Percentiles rank a stretch among this genome's conserved stretches.
phyloP scores from a whole-genome alignment of 139 green algal genomes.

The Coelastrella sp. region DNA sequence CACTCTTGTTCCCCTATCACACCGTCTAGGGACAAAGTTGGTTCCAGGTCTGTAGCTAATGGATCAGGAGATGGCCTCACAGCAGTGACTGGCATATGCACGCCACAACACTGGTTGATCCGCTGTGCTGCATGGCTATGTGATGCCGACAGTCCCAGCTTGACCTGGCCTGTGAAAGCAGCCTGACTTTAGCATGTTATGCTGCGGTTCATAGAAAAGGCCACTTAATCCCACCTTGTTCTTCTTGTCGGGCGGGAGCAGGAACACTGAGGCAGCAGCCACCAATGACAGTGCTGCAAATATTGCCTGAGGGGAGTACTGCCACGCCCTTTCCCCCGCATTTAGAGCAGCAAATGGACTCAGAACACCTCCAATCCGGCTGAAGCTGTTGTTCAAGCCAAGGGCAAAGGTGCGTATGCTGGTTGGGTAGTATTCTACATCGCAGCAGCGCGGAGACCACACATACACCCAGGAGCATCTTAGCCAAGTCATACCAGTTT shows the following conservation, averaged over 20 bases:
- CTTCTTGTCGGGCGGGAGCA: slow-evolving; percentile 31
- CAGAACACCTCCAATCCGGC: slow-evolving; percentile 73
- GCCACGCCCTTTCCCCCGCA: neutral
- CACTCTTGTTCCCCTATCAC: too few relatives aligned
- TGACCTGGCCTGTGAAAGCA: too few relatives aligned
- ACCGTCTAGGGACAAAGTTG: too few relatives aligned
- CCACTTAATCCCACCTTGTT: neutral
- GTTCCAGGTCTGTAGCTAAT: too few relatives aligned
- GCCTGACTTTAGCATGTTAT: too few relatives aligned
- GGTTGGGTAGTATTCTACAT: slow-evolving; percentile 40
- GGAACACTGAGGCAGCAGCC: neutral
- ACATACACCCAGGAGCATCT: neutral
- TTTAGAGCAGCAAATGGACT: slow-evolving; percentile 63
- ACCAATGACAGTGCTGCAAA: slow-evolving; percentile 40
- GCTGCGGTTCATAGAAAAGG: too few relatives aligned
- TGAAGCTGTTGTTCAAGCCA: slow-evolving; percentile 76
- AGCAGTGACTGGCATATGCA: too few relatives aligned
- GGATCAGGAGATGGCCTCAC: too few relatives aligned
- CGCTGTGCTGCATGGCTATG: too few relatives aligned
- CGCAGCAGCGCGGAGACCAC: neutral
- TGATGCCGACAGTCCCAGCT: too few relatives aligned
- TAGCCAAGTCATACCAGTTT: neutral
- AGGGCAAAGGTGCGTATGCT: slow-evolving; percentile 74
- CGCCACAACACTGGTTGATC: too few relatives aligned
- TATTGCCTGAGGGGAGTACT: slow-evolving; percentile 18